These are phyloP conservation scores for Hyaloscypha variabilis DNA, from an alignment of 495 filamentous ascomycete species.

Conservation along the genomic window DNA sequence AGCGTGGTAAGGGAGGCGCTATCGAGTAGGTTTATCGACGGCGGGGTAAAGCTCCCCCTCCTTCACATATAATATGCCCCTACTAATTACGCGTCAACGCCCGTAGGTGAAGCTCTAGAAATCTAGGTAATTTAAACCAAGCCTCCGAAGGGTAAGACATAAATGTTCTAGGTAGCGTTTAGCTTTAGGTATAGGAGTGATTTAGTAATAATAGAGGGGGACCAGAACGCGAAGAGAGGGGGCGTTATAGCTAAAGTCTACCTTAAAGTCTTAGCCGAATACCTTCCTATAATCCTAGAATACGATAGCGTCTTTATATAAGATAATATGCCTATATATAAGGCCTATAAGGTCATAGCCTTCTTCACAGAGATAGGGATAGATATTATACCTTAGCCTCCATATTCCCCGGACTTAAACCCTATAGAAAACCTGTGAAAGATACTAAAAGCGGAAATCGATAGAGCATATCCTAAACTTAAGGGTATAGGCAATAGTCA, in stretches of 20 bases:
- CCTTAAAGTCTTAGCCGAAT: conserved; percentile 16
- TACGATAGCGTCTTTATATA: too few relatives aligned
- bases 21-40: not conserved
- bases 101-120: too few relatives aligned
- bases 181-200: not conserved
- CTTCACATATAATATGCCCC: not conserved
- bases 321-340: conserved; percentile 7
- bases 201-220: too few relatives aligned
- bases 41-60: not conserved
- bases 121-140: too few relatives aligned
- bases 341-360: not conserved
- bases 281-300: conserved; percentile 7
- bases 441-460: conserved; percentile 17
- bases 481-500: conserved; percentile 7
- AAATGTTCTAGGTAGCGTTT: not conserved
- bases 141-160: not conserved
- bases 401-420: conserved; percentile 18
- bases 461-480: conserved; percentile 17
- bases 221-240: not conserved
- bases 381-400: conserved; percentile 10
- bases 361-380: conserved; percentile 10
- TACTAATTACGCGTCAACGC: too few relatives aligned
- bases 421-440: conserved; percentile 19
- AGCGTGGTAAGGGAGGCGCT: too few relatives aligned
- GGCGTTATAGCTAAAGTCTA: conserved; percentile 11